Evolutionary conservation across 2,329 filamentous ascomycete genomes (phyloP).

Genomic region (Phyllosticta ampelicida): DNA sequence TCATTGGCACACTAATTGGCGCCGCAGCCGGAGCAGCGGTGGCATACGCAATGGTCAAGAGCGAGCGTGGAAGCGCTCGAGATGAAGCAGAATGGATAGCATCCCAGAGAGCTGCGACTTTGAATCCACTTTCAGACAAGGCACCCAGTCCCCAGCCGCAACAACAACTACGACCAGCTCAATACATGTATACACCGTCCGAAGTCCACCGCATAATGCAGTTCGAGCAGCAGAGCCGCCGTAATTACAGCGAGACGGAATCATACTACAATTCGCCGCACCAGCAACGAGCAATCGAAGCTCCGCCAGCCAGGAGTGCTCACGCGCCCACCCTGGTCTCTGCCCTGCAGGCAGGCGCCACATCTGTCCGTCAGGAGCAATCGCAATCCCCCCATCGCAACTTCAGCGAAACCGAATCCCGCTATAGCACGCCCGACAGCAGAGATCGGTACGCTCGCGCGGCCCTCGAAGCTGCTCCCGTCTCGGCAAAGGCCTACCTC

Average conservation of each 20-base stretch:
- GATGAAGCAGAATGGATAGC: conserved; percentile 25
- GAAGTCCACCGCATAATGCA: conserved; percentile 11
- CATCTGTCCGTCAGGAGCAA: conserved; percentile 15
- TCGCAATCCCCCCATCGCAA: conserved; percentile 17
- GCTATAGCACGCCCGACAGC: conserved; percentile 14
- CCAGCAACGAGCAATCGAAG: conserved; percentile 29
- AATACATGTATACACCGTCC: conserved; percentile 4
- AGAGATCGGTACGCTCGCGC: conserved; percentile 3
- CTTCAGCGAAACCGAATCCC: conserved; percentile 24
- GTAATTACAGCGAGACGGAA: conserved; percentile 27
- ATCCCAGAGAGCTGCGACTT: neutral
- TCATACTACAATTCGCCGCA: conserved; percentile 14
- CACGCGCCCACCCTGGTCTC: conserved; percentile 14
- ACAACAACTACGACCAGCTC: neutral
- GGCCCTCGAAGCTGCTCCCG: conserved; percentile 6
- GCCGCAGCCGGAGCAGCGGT: conserved; percentile 67
- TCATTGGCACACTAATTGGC: conserved; percentile 67
- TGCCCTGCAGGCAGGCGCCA: conserved; percentile 6
- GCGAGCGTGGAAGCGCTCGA: conserved; percentile 40
- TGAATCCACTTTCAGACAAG: neutral
- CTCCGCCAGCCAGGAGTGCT: conserved; percentile 23
- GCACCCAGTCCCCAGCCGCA: conserved; percentile 3
- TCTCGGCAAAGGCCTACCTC: conserved; percentile 9
- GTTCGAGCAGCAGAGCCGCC: conserved; percentile 16
- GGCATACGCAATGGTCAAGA: conserved; percentile 62